phyloP scores from a whole-genome alignment of 768 basidiomycete genomes.

The Daedaleopsis sinensis region DNA sequence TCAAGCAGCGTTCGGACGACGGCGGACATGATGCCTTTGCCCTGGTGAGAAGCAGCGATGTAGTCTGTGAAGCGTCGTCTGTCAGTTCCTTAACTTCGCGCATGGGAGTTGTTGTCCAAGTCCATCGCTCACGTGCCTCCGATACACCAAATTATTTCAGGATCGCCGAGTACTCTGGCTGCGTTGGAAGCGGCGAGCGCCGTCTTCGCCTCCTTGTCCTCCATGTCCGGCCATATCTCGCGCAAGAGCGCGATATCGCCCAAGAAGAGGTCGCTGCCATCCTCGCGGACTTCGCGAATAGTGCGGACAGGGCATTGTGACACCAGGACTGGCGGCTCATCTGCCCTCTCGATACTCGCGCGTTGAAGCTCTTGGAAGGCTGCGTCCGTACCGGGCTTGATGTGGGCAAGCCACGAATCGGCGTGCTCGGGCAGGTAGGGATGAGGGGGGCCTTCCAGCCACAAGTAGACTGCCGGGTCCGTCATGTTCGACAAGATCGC shows the following conservation, averaged over 20 bases:
- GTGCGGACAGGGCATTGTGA: conserved; percentile 50
- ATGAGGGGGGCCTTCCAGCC: conserved; percentile 50
- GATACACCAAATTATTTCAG: conserved; percentile 59
- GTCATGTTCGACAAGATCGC: conserved; percentile 46
- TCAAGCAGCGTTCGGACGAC: conserved; percentile 56
- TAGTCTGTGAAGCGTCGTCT: conserved; percentile 42
- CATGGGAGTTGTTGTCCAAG: no score
- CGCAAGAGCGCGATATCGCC: conserved; percentile 46
- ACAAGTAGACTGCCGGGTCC: conserved; percentile 48
- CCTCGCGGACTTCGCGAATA: conserved; percentile 56
- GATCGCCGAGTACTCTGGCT: conserved; percentile 48
- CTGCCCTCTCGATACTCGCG: conserved; percentile 21
- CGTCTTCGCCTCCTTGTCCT: conserved; percentile 42
- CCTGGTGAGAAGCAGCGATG: conserved; percentile 60
- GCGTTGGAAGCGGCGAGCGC: conserved; percentile 44
- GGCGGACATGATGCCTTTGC: conserved; percentile 75
- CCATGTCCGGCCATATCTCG: conserved; percentile 31
- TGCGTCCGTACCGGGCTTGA: conserved; percentile 34
- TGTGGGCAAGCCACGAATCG: conserved; percentile 38
- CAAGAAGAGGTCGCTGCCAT: conserved; percentile 56
- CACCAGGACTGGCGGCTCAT: conserved; percentile 36
- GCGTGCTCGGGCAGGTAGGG: conserved; percentile 55
- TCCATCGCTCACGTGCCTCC: conserved; percentile 54
- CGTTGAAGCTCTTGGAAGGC: conserved; percentile 36
- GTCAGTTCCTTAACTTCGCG: no score